Base-by-base conservation (phyloP, 441 rosid genomes). In the Bruguiera hainesii region DNA sequence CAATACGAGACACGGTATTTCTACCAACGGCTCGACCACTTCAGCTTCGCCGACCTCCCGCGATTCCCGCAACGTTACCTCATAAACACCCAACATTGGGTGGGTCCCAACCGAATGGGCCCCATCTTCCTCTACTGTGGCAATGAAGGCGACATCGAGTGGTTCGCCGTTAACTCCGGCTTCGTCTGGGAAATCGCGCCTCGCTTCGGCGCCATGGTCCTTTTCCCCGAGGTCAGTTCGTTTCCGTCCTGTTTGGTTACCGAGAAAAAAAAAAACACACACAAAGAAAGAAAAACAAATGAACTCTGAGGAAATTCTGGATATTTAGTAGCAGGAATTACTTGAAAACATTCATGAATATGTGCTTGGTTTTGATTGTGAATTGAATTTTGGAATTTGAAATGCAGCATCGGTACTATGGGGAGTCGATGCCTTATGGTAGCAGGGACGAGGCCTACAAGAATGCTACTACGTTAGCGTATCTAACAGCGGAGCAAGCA, bases 41-140 rank as follows among this genome's bases (percentile, higher is more conserved):
- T 93, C 88, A 90, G 96, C 83, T 90, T 90, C 87, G 72, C 82
- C 4, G 80, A 83, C 64, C 85, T 84, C 69, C 86, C 89, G 35
- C 81, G 65, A 28, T 93, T 88, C 83, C 69, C 73, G 20, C 96
- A 88, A 60, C 85, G 98, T 10, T 93, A 88, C 80, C 88, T 93
- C 23, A 80, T 93, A 46, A 89, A 75, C 80, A 67, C 86, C 65
- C 88, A 87, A 23, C 79, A 88, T 78, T 93, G 96, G 96, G 56
- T 71, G 11, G 96, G 96, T 9, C 80, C 96, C 60, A 66, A 75
- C 31, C 68, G 80, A 1, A 73, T 69, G 57, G 94, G 78, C 4
- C 98, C 98, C 53, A 89, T 91, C 78, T 91, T 91, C 78, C 75
- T 91, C 59, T 91, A 91, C 76, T 89, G 94, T 66, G 96, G 98